A percentile compares a stretch with the other conserved stretches of the same genome.
Evolutionary conservation across 2,329 filamentous ascomycete species (phyloP).

Genomic region (Grosmannia serpens): DNA sequence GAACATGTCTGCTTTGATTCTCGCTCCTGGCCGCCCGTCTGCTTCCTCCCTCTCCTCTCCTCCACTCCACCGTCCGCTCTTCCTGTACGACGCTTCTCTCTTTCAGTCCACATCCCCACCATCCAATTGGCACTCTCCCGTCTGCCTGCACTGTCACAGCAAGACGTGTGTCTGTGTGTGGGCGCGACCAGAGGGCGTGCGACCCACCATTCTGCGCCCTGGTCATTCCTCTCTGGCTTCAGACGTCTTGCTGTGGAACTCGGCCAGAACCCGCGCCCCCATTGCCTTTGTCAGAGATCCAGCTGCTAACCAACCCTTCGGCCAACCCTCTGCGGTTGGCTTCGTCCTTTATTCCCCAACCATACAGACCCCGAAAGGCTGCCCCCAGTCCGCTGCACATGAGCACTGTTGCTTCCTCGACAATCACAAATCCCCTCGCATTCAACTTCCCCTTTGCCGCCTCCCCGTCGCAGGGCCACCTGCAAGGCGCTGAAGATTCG

Average conservation of each 20-base stretch:
- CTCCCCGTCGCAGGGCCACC: slow-evolving; percentile 1
- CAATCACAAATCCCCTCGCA: slow-evolving; percentile 28
- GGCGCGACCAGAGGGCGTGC: neutral
- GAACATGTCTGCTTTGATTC: neutral
- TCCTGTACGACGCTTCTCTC: neutral
- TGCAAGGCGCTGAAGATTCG: neutral
- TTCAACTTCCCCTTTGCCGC: slow-evolving; percentile 20
- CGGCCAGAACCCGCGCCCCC: neutral
- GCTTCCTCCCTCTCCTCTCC: neutral
- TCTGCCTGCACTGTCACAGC: neutral
- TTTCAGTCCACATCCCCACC: neutral
- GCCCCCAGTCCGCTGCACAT: slow-evolving; percentile 39
- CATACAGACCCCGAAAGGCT: slow-evolving; percentile 33
- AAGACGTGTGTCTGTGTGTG: neutral
- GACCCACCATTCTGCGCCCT: neutral
- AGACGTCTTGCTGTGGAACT: slow-evolving; percentile 18
- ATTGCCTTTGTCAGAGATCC: neutral
- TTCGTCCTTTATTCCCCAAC: neutral
- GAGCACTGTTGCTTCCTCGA: slow-evolving; percentile 29
- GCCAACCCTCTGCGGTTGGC: neutral
- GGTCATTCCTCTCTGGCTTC: slow-evolving; percentile 1
- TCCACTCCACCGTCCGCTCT: neutral
- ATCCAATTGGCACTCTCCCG: neutral
- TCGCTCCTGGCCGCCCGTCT: no score
- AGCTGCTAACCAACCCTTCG: neutral